Conservation (phyloP, 352 stramenopile species). For the Phytophthora sp. region DNA sequence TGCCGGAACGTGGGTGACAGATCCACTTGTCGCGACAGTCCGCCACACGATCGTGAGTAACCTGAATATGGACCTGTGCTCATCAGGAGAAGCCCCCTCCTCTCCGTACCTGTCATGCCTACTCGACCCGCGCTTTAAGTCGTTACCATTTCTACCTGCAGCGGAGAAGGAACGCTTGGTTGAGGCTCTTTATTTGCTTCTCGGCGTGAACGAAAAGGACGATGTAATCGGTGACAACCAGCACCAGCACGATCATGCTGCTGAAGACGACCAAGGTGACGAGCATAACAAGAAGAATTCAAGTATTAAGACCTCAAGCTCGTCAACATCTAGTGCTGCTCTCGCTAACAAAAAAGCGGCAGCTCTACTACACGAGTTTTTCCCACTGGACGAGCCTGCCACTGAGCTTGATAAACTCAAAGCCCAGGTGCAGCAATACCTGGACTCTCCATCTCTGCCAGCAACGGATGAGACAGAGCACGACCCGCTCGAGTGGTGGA, state of each 20-base stretch:
- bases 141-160: constrained; percentile 65
- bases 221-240: constrained; percentile 27
- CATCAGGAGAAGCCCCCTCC: constrained; percentile 47
- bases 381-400: constrained; percentile 57
- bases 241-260: constrained; percentile 8
- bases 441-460: constrained; percentile 69
- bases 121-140: constrained; percentile 79
- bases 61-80: constrained; percentile 62
- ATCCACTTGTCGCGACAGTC: constrained; percentile 64
- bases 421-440: constrained; percentile 69
- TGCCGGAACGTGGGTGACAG: constrained; percentile 65
- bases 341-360: constrained; percentile 29
- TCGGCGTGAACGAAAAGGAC: constrained; percentile 47
- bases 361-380: constrained; percentile 65
- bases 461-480: constrained; percentile 74
- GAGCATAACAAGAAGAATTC: constrained; percentile 31
- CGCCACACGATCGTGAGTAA: constrained; percentile 60
- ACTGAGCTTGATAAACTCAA: constrained; percentile 71
- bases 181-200: constrained; percentile 57
- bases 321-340: not conserved
- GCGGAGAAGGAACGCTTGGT: constrained; percentile 60
- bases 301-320: constrained; percentile 21
- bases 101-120: constrained; percentile 75
- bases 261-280: constrained; percentile 20
- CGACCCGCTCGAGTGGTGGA: constrained; percentile 87